Percentiles rank a stretch among this genome's conserved stretches.
phyloP scores from a whole-genome alignment of 1,284 basidiomycete species.

The Golubevia pallescens region DNA sequence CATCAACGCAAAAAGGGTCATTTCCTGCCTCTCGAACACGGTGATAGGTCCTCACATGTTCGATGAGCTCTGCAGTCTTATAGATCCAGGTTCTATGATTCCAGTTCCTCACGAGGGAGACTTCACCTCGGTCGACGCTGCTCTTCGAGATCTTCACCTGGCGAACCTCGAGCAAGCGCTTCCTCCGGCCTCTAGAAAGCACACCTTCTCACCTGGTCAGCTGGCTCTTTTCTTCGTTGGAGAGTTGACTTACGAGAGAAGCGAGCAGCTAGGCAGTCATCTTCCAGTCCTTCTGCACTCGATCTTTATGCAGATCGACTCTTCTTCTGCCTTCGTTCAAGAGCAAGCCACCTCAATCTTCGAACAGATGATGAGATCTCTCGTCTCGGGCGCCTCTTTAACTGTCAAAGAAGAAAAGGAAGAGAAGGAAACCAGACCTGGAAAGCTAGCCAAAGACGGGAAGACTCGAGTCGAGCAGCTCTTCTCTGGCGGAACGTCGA shows the following conservation, averaged over 20 bases:
- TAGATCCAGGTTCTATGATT: slow-evolving; percentile 81
- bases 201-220: slow-evolving; percentile 76
- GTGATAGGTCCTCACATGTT: slow-evolving; percentile 77
- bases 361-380: slow-evolving; percentile 40
- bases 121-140: slow-evolving; percentile 73
- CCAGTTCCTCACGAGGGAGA: slow-evolving; percentile 75
- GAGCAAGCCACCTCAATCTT: slow-evolving; percentile 75
- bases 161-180: slow-evolving; percentile 61
- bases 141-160: slow-evolving; percentile 20
- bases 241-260: slow-evolving; percentile 79
- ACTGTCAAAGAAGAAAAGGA: slow-evolving; percentile 28
- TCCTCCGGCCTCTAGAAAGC: slow-evolving; percentile 46
- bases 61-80: slow-evolving; percentile 81
- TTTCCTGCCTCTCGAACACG: slow-evolving; percentile 83
- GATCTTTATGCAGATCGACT: slow-evolving; percentile 82
- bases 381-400: slow-evolving; percentile 21
- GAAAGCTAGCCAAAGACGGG: slow-evolving; percentile 71
- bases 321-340: slow-evolving; percentile 75
- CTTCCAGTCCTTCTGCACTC: slow-evolving; percentile 80
- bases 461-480: slow-evolving; percentile 76
- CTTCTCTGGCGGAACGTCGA: slow-evolving; percentile 69
- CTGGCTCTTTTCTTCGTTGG: slow-evolving; percentile 85
- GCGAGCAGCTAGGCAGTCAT: slow-evolving; percentile 76
- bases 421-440: slow-evolving; percentile 11
- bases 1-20: slow-evolving; percentile 78